Base-by-base conservation (phyloP, 2,329 filamentous ascomycete species). In the Thielaviopsis musarum region DNA sequence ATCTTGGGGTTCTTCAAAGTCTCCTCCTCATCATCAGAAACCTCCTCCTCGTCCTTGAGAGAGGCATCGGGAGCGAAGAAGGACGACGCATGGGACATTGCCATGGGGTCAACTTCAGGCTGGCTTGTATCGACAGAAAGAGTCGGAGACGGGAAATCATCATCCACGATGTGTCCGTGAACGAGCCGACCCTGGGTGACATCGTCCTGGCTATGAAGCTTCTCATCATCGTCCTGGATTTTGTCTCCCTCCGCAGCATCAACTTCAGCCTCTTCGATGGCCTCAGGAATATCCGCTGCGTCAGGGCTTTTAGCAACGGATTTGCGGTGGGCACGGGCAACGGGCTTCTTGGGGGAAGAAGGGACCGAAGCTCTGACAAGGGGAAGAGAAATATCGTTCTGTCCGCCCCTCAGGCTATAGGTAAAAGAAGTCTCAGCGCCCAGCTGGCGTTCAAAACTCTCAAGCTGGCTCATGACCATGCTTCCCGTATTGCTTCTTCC, bases 141-240 rank as follows among this genome's bases (percentile, higher is more conserved):
- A 54, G 79, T 77, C 17, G 89, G 86, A 1, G 90, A 95, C 1
- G 87, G 86, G 67, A 90, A 91, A 68, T 95, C 87, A 68, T 96
- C 93, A 63, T 95, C 88, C 12, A 98, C 93, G 65, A 98, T 86
- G 69, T 97, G 93, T 15, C 93, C 93, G 66, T 96, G 90, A 9
- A 97, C 82, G 52, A 98, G 77, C 58, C 93, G 85, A 10, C 89
- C 91, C 61, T 91, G 91, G 51, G 91, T 94, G 54, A 98, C 91
- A 69, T 97, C 91, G 49, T 85, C 81, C 19, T 88, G 89, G 61
- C 88, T 85, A 69, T 88, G 81, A 12, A 62, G 49, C 66, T 95
- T 89, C 59, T 85, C 87, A 66, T 87, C 90, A 62, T 83, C 74
- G 30, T 72, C 69, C 3, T 73, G 70, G 41, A 72, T 73, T 54